Base-by-base conservation (phyloP, 2,329 filamentous ascomycete species). In the Dryadomyces quercivorus region DNA sequence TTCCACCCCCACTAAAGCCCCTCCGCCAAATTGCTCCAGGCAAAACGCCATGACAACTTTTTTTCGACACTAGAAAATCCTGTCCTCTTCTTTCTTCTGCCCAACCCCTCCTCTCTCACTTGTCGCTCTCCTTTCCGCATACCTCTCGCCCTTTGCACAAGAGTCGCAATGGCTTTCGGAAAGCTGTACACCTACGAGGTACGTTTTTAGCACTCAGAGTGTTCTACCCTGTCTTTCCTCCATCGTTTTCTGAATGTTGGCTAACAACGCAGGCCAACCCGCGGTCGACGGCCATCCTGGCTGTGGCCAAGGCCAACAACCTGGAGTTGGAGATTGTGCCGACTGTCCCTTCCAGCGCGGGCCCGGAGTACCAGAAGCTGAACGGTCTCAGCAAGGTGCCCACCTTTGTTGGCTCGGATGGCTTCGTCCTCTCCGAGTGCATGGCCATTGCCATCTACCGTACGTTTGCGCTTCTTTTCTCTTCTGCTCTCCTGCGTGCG, bases 391-490 rank as follows among this genome's bases (percentile, higher is more conserved):
- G 86, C 75, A 94, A 92, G 81, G 78, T 97, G 68, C 93, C 93
- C 62, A 86, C 90, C 68, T 97, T 98, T 69, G 81, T 92, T 66
- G 91, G 91, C 70, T 78, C 84, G 68, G 93, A 98, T 74, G 92
- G 91, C 72, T 97, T 87, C 75, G 76, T 82, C 66, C 82, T 98
- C 65, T 85, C 81, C 61, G 93, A 98, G 84, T 79, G 72, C 74
- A 91, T 97, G 66, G 93, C 93, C 72, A 92, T 98, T 68, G 88
- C 90, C 70, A 88, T 98, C 78, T 98, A 97, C 80, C 76, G 93
- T 98, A 88, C 67, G 92, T 89, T 47, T 50, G 16, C 7, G 20
- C 16, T 7, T 22, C 9, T 10, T 44, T 44, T 44, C 16, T 15
- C 12, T 21, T 51, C 9, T 26, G 12, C 42, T 42, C 21, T 44